phyloP scores from a whole-genome alignment of 352 stramenopile species.

The Thalassiosira allenii region DNA sequence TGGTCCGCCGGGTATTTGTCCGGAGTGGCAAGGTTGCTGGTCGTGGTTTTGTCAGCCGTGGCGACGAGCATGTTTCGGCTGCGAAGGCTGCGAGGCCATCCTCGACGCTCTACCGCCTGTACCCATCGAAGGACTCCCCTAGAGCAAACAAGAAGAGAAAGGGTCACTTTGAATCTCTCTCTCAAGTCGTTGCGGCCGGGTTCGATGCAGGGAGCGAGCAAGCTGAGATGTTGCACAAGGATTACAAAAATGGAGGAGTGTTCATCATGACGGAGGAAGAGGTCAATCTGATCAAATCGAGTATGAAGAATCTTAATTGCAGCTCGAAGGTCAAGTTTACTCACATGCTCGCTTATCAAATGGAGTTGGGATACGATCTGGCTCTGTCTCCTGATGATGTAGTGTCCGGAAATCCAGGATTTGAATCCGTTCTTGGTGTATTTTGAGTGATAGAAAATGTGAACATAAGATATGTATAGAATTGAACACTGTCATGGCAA shows the following conservation, averaged over 20 bases:
- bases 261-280: constrained; percentile 21
- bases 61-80: constrained; percentile 8
- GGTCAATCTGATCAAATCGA: constrained; percentile 3
- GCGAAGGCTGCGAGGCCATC: background rate
- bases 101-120: constrained; percentile 20
- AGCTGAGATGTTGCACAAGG: background rate
- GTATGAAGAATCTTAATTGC: no score
- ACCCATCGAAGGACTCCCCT: background rate
- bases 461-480: no score
- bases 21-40: constrained; percentile 17
- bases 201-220: constrained; percentile 16
- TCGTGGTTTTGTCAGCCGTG: constrained; percentile 6
- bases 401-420: constrained; percentile 26
- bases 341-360: constrained; percentile 19
- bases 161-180: constrained; percentile 21
- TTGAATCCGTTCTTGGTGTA: constrained; percentile 15
- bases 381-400: constrained; percentile 3
- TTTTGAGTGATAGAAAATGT: background rate
- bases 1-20: background rate
- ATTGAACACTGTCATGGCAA: no score
- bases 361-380: constrained; percentile 47
- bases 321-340: background rate
- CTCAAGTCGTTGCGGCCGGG: constrained; percentile 4
- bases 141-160: background rate
- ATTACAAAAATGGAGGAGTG: constrained; percentile 17